Base-by-base conservation (phyloP, 495 filamentous ascomycete genomes). In the Trichoderma orchidacearum region DNA sequence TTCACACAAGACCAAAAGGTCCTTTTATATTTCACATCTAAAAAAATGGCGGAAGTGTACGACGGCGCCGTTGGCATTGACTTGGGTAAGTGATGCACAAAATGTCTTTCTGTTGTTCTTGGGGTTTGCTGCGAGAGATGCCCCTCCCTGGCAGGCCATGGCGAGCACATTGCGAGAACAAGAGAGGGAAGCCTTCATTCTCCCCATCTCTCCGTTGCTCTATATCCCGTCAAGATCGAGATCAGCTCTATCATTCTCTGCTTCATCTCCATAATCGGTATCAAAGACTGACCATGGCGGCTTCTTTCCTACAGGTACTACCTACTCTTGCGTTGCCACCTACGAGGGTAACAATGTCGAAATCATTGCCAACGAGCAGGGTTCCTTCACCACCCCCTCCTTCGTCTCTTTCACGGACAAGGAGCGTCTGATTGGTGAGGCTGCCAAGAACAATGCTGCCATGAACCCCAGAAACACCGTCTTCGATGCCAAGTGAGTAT, bases 341-440 rank as follows among this genome's bases (percentile, higher is more conserved):
- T 98, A 97, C 77, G 93, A 97, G 74, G 93, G 93, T 71, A 91
- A 85, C 77, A 95, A 94, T 80, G 93, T 98, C 66, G 93, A 98
- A 72, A 98, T 98, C 81, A 98, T 96, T 68, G 90, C 89, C 83
- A 98, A 96, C 76, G 93, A 97, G 81, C 93, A 98, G 82, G 93
- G 93, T 80, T 94, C 89, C 80, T 91, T 95, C 65, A 96, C 93
- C 58, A 97, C 93, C 32, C 93, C 93, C 48, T 97, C 93, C 17
- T 98, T 95, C 77, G 93, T 98, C 70, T 90, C 87, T 62, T 97
- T 98, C 86, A 96, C 92, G 71, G 90, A 95, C 72, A 88, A 87
- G 70, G 93, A 97, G 81, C 89, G 94, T 72, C 80, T 98, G 68
- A 95, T 98, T 74, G 93, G 93, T 77, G 93, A 98, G 82, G 86